These are phyloP conservation scores for Phlyctochytrium arcticum DNA, from an alignment of 192 early-diverging fungal species.

Conservation along the genomic window DNA sequence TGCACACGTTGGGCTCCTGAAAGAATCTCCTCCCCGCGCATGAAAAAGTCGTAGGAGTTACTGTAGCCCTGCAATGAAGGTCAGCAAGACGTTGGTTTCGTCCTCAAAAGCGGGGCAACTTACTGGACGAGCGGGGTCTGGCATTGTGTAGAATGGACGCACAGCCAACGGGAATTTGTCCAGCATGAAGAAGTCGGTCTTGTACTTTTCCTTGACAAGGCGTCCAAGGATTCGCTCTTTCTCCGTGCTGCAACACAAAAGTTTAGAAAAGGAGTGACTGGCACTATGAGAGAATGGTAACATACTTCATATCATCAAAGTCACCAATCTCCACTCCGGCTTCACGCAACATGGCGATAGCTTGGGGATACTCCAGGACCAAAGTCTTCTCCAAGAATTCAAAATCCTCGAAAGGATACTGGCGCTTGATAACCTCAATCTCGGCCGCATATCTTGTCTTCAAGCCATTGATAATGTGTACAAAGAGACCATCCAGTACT, in stretches of 20 bases:
- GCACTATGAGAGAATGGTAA: background rate
- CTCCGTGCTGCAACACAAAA: conserved; percentile 59
- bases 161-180: conserved; percentile 98
- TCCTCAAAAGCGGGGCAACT: background rate
- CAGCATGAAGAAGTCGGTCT: conserved; percentile 97
- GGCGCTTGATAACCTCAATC: conserved; percentile 77
- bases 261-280: background rate
- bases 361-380: conserved; percentile 83
- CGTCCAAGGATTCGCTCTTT: conserved; percentile 80
- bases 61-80: conserved; percentile 67
- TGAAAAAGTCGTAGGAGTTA: conserved; percentile 99
- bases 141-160: conserved; percentile 99
- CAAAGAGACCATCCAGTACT: conserved; percentile 87
- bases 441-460: conserved; percentile 77
- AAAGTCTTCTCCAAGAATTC: conserved; percentile 79
- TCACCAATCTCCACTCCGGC: conserved; percentile 87
- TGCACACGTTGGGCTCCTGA: conserved; percentile 99
- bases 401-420: conserved; percentile 92
- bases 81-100: conserved; percentile 2
- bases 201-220: conserved; percentile 88
- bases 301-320: conserved; percentile 80
- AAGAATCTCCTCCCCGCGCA: conserved; percentile 97
- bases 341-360: conserved; percentile 76
- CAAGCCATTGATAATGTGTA: conserved; percentile 86
- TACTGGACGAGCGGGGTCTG: conserved; percentile 76